Evolutionary conservation across 495 filamentous ascomycete species (phyloP).

Genomic region (Daldinia vernicosa): DNA sequence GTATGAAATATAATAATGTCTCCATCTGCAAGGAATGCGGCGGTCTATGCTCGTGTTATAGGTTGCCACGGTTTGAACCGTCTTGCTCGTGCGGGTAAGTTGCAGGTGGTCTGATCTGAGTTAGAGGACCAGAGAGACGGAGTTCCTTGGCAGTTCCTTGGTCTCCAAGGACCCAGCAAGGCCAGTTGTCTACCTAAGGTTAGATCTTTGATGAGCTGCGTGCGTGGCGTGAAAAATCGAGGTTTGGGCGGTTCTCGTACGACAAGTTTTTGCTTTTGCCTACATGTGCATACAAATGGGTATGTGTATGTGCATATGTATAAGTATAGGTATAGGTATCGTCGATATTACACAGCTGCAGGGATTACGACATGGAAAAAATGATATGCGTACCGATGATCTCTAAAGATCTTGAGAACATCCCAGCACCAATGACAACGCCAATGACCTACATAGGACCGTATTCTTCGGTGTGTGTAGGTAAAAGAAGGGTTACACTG

Average conservation of each 20-base stretch:
- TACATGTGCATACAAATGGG: background rate
- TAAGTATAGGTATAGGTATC: background rate
- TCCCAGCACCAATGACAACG: conserved; percentile 19
- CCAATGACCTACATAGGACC: background rate
- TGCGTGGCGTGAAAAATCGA: conserved; percentile 28
- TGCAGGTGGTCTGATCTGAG: background rate
- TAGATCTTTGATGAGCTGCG: conserved; percentile 13
- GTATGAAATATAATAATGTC: conserved; percentile 13
- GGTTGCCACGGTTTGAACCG: conserved; percentile 11
- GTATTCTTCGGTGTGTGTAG: conserved; percentile 17
- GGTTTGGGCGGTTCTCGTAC: conserved; percentile 22
- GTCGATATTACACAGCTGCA: conserved; percentile 7
- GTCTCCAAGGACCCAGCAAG: background rate
- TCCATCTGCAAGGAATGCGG: conserved; percentile 13
- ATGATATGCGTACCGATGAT: conserved; percentile 25
- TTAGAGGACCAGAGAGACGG: conserved; percentile 11
- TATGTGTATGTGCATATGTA: background rate
- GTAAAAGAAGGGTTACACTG: conserved; percentile 25
- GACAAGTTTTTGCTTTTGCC: conserved; percentile 6
- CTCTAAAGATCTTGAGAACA: conserved; percentile 21
- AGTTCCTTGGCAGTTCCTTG: conserved; percentile 16
- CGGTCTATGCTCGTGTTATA: conserved; percentile 31
- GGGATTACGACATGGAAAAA: conserved; percentile 36
- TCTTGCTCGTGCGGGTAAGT: conserved; percentile 6
- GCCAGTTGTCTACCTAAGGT: background rate